These are phyloP conservation scores for Cornus suecica DNA, from an alignment of 148 eudicot species.

Conservation along the genomic window DNA sequence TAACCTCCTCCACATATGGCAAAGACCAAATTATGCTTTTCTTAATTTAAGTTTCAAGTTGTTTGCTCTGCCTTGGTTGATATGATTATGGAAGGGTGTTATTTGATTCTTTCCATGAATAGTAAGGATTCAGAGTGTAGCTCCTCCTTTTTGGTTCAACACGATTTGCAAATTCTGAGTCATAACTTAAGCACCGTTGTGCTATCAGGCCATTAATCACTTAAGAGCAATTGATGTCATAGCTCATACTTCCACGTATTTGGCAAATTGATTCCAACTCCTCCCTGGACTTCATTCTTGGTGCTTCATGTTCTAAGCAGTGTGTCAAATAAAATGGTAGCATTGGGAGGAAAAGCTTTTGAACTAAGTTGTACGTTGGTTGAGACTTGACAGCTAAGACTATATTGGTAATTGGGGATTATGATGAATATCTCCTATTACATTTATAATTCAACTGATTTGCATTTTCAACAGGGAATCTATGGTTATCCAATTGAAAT, in stretches of 20 bases:
- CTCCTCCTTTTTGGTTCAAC: background rate
- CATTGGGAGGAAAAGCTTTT: background rate
- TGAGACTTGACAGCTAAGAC: background rate
- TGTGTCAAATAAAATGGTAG: background rate
- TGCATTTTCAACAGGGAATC: constrained; percentile 43
- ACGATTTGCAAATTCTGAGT: background rate
- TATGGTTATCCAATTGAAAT: constrained; percentile 72
- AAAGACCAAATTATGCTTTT: background rate
- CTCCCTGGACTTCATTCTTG: background rate
- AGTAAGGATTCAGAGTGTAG: background rate
- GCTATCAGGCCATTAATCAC: too few species aligned
- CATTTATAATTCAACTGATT: background rate
- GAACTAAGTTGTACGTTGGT: background rate
- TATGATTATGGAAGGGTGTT: background rate
- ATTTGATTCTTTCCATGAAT: background rate
- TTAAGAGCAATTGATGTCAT: background rate
- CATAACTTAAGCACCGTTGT: too few species aligned
- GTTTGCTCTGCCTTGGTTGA: background rate
- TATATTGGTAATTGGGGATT: background rate
- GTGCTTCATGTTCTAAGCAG: background rate
- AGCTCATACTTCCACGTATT: background rate
- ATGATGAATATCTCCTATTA: background rate
- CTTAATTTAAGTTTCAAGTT: background rate
- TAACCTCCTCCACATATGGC: background rate
- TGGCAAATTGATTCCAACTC: background rate